phyloP scores from a whole-genome alignment of 2,329 filamentous ascomycete species.

The Fusarium sp. region DNA sequence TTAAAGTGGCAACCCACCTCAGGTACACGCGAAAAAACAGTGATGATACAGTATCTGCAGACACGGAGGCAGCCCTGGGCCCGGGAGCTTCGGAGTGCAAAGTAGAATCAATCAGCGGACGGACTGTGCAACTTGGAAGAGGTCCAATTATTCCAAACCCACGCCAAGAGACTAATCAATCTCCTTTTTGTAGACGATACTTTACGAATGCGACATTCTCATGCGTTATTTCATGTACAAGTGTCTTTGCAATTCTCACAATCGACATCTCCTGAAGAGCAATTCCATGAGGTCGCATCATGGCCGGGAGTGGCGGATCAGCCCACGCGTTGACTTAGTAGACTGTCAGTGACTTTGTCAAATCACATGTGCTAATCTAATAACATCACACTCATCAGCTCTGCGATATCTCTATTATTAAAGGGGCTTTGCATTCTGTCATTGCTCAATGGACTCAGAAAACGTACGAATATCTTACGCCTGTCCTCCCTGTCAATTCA shows the following conservation, averaged over 20 bases:
- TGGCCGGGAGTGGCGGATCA: conserved; percentile 27
- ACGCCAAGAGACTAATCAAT: conserved; percentile 19
- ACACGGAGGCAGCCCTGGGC: conserved; percentile 16
- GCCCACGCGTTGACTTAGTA: conserved; percentile 13
- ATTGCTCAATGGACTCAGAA: conserved; percentile 20
- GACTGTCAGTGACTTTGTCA: neutral
- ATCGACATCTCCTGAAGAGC: neutral
- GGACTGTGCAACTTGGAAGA: conserved; percentile 5
- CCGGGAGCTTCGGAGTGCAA: conserved; percentile 30
- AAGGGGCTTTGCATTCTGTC: neutral
- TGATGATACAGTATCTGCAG: conserved; percentile 21
- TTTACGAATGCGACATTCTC: neutral
- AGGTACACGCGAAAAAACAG: conserved; percentile 21
- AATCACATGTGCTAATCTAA: conserved; percentile 24
- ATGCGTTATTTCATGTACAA: conserved; percentile 10
- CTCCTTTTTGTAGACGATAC: conserved; percentile 3
- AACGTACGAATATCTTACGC: conserved; percentile 27
- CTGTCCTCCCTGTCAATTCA: conserved; percentile 9
- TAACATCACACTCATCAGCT: conserved; percentile 6
- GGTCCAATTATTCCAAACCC: conserved; percentile 1
- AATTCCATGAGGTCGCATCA: conserved; percentile 28
- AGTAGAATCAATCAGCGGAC: conserved; percentile 2
- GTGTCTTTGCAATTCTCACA: neutral
- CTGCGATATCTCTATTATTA: neutral
- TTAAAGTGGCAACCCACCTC: conserved; percentile 26